A percentile compares a stretch with the other conserved stretches of the same genome.
These are phyloP conservation scores for Mycena alexandri DNA, from an alignment of 768 basidiomycete species.

Conservation along the genomic window DNA sequence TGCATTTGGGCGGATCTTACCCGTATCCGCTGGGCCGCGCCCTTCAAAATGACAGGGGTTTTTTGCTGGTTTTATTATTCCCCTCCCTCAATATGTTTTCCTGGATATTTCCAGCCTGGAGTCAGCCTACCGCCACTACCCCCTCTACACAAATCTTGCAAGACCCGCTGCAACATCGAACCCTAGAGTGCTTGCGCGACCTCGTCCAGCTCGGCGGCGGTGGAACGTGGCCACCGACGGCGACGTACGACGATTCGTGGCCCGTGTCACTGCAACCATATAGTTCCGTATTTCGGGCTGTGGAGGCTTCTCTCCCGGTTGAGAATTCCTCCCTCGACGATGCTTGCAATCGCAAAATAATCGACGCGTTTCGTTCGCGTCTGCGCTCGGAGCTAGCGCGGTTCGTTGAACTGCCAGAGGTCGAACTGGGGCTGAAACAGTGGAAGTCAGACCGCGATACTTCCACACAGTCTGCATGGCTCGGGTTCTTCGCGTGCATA, in stretches of 20 bases:
- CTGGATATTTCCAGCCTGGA: conserved; percentile 15
- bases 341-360: conserved; percentile 20
- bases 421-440: conserved; percentile 4
- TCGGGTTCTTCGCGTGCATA: conserved; percentile 26
- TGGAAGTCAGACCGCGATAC: conserved; percentile 11
- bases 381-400: conserved; percentile 12
- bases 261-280: conserved; percentile 7
- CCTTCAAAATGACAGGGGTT: not conserved
- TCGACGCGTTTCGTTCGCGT: conserved; percentile 20
- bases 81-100: conserved; percentile 7
- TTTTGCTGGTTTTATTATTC: not conserved
- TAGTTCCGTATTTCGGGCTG: conserved; percentile 8
- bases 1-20: not conserved
- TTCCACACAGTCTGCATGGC: conserved; percentile 18
- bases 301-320: conserved; percentile 18
- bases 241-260: conserved; percentile 26
- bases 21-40: not conserved
- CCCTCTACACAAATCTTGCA: conserved; percentile 3
- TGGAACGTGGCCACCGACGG: conserved; percentile 28
- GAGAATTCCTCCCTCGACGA: conserved; percentile 20
- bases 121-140: not conserved
- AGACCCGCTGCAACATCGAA: conserved; percentile 2
- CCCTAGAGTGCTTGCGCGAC: conserved; percentile 15
- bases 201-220: conserved; percentile 20
- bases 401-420: not conserved